Percentiles rank a stretch among this genome's conserved stretches.
Conservation (phyloP, 345 rosid species). For the Clausena lansium region DNA sequence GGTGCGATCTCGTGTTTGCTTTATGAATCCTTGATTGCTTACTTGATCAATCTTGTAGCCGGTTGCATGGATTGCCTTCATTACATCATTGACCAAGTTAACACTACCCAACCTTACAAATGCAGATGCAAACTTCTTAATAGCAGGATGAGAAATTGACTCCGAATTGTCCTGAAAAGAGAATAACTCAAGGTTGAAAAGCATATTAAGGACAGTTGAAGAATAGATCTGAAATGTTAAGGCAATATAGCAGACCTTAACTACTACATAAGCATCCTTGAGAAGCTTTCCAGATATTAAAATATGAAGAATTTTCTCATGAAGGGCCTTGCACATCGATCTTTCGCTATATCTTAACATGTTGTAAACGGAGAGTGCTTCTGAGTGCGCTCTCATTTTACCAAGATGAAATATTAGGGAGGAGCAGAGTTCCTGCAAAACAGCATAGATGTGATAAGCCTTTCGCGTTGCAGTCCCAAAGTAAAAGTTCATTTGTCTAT, state of each 20-base stretch:
- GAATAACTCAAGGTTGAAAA: slow-evolving; percentile 3
- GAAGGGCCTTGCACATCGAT: slow-evolving; percentile 72
- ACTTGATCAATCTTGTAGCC: slow-evolving; percentile 78
- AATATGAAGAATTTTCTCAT: slow-evolving; percentile 75
- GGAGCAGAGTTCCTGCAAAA: slow-evolving; percentile 69
- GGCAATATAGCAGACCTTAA: slow-evolving; percentile 55
- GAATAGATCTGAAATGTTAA: not conserved
- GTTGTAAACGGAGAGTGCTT: slow-evolving; percentile 74
- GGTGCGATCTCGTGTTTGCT: no score
- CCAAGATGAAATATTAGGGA: slow-evolving; percentile 75
- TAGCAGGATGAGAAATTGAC: slow-evolving; percentile 59
- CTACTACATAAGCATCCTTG: slow-evolving; percentile 83
- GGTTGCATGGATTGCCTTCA: slow-evolving; percentile 74
- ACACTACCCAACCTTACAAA: slow-evolving; percentile 63
- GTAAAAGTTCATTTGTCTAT: not conserved
- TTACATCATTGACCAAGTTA: slow-evolving; percentile 71
- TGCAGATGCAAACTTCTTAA: slow-evolving; percentile 62
- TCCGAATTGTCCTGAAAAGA: slow-evolving; percentile 61
- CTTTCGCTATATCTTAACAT: slow-evolving; percentile 73
- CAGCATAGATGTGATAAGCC: slow-evolving; percentile 9
- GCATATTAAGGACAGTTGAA: not conserved
- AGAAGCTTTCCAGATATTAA: slow-evolving; percentile 66
- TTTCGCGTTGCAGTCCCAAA: not conserved
- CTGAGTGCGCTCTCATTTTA: slow-evolving; percentile 53
- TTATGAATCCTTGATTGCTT: slow-evolving; percentile 10